Evolutionary conservation across 768 basidiomycete genomes (phyloP).

Genomic region (Mycena vulgaris): DNA sequence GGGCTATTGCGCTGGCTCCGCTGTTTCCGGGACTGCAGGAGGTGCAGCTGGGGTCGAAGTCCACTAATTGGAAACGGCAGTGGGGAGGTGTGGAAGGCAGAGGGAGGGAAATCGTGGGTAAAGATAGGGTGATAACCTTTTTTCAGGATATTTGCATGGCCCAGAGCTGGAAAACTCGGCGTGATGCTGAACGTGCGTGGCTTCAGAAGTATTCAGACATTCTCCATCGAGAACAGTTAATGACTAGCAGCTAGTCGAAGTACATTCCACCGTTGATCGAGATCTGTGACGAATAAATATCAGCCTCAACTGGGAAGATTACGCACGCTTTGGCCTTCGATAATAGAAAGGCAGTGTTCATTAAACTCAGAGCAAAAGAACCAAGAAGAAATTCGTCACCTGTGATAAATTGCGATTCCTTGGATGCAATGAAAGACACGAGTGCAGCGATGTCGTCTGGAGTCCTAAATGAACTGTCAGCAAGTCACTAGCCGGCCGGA

Average conservation of each 20-base stretch:
- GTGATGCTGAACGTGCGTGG: neutral
- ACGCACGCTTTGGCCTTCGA: constrained; percentile 9
- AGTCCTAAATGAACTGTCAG: too few species aligned
- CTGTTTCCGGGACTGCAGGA: neutral
- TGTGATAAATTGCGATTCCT: too few species aligned
- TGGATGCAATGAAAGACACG: too few species aligned
- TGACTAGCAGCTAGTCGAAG: constrained; percentile 17
- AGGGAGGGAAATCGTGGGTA: constrained; percentile 4
- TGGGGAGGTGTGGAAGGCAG: constrained; percentile 9
- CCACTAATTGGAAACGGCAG: constrained; percentile 7
- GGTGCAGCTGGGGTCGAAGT: constrained; percentile 5
- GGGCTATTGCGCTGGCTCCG: neutral
- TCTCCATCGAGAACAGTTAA: too few species aligned
- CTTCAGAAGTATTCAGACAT: too few species aligned
- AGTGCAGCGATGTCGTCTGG: too few species aligned
- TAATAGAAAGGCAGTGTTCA: constrained; percentile 1
- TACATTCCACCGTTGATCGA: constrained; percentile 16
- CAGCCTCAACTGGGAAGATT: neutral
- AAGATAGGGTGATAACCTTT: neutral
- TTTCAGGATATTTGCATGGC: constrained; percentile 4
- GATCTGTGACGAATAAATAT: constrained; percentile 9
- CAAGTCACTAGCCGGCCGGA: too few species aligned
- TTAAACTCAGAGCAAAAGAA: neutral
- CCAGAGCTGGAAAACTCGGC: constrained; percentile 6
- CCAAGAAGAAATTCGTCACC: neutral